Evolutionary conservation across 129 eudicot species (phyloP), one percentile per base, ranked within the genome.

Genomic region (Lactuca saligna): DNA sequence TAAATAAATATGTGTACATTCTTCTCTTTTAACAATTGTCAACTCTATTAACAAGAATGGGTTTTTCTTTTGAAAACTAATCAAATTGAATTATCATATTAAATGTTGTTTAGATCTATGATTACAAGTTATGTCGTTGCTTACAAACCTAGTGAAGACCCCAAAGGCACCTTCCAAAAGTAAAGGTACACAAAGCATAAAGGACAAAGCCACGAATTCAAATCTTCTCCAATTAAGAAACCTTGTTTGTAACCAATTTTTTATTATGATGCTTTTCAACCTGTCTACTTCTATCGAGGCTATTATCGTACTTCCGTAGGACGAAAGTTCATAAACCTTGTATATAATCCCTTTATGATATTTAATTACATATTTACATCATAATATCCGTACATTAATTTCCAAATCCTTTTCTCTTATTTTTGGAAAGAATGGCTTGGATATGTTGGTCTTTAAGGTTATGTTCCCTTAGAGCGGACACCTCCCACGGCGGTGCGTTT

Each of bases 71-170:
- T 46, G 38, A 12, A 46, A 46, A 1, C 12, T 39, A 39, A 42
- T 42, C 20, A 12, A 61, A 29, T 29, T 14, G 48, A 48, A 46
- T 29, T 25, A 29, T 25, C 51, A 20, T 46, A 42, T 14, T 13
- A 57, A 25, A 56, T 20, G 9, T 70, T 42, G 65, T 44, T 46
- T 57, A 57, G 46, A 57, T 41, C 57, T 70, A 70, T 64, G 33
- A 14, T 42, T 57, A 31, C 74, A 70, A 70, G 74, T 70, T 68
- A 68, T 37, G 20, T 9, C 37, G 73, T 68, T 67, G 61, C 51
- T 54, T 54, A 67, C 34, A 67, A 67, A 35, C 34, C 51, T 69
- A 69, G 74, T 56, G 55, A 69, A 69, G 41, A 41, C 64, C 73
- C 51, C 41, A 56, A 69, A 55, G 41, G 64, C 64, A 56, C 65